Base-by-base conservation (phyloP, 2,329 filamentous ascomycete species). In the Penicillium psychrosexuale region DNA sequence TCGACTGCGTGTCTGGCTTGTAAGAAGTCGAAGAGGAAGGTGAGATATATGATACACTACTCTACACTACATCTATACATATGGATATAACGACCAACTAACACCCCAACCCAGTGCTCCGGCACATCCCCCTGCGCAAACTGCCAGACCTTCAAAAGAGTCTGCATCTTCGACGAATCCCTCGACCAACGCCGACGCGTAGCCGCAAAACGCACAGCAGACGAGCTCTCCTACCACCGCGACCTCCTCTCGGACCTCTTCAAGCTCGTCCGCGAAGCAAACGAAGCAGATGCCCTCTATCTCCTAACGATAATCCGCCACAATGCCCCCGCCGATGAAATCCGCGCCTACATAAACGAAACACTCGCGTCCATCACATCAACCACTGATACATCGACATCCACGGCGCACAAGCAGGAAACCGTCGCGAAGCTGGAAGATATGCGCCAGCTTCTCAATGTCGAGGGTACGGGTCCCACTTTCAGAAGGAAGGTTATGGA, bases 161-260 rank as follows among this genome's bases (percentile, higher is more conserved):
- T 66, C 34, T 77, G 74, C 4, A 77, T 86, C 28, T 81, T 86
- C 66, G 85, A 88, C 65, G 81, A 84, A 66, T 82, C 82, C 1
- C 78, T 81, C 33, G 80, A 86, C 52, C 83, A 83, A 8, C 69
- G 74, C 11, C 71, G 73, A 4, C 70, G 74, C 17, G 71, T 75
- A 17, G 71, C 70, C 0, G 71, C 70, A 9, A 77, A 75, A 55
- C 65, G 72, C 8, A 75, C 73, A 4, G 66, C 73, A 3, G 71
- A 75, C 46, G 73, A 76, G 57, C 64, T 76, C 15, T 65, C 64
- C 45, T 72, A 75, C 47, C 71, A 74, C 51, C 73, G 71, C 8
- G 69, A 74, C 52, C 65, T 75, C 49, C 60, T 75, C 1, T 67
- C 73, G 33, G 71, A 73, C 45, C 61, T 76, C 2, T 64, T 75